These are phyloP conservation scores for Paramecium sonneborni DNA, from an alignment of 73 alveolate genomes.

Conservation along the genomic window DNA sequence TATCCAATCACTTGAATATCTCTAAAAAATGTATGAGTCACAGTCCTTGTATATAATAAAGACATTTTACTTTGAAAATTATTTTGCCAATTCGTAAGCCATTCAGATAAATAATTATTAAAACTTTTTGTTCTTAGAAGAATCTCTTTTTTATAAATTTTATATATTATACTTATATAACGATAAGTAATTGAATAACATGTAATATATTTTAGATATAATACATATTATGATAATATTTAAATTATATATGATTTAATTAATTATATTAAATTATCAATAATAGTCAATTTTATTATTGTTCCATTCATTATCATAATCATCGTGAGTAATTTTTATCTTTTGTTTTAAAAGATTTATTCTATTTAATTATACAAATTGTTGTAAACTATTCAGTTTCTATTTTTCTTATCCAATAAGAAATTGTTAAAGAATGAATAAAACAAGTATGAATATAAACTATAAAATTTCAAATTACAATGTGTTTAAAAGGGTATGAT, in stretches of 20 bases:
- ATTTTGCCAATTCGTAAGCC: not conserved
- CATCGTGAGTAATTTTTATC: conserved; percentile 22
- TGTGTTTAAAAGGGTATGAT: not conserved
- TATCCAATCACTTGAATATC: conserved; percentile 61
- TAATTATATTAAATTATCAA: too few species aligned
- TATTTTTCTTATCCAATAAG: not conserved
- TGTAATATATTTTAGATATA: too few species aligned
- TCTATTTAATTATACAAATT: not conserved
- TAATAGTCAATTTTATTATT: too few species aligned
- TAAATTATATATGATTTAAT: too few species aligned
- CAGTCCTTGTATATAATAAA: not conserved
- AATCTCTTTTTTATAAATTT: not conserved
- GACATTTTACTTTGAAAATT: not conserved
- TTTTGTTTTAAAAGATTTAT: not conserved
- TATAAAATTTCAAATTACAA: not conserved
- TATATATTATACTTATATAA: too few species aligned
- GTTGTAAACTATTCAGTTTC: not conserved
- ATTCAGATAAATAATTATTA: not conserved
- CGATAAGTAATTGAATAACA: too few species aligned
- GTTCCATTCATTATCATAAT: not conserved
- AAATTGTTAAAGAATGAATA: too few species aligned
- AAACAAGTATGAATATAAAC: not conserved
- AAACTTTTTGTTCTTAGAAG: not conserved
- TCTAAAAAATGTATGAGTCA: conserved; percentile 55
- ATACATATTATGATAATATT: too few species aligned